Percentiles rank a stretch among this genome's conserved stretches.
phyloP scores from a whole-genome alignment of 495 filamentous ascomycete species.

The Penicillium crystallinum region DNA sequence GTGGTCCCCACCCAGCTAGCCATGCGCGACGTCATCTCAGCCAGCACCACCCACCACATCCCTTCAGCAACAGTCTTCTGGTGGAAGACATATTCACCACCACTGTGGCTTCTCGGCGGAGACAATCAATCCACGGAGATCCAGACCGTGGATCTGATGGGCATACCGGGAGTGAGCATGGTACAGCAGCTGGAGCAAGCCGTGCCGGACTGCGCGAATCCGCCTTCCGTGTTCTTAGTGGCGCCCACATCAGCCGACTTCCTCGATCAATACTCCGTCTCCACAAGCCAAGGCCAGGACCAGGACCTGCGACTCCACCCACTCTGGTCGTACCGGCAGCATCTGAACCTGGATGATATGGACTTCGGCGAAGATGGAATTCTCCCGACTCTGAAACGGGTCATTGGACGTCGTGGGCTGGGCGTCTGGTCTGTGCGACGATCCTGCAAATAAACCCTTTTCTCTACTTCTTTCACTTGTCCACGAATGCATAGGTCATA shows the following conservation, averaged over 20 bases:
- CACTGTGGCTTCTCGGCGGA: slow-evolving; percentile 82
- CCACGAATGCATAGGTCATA: not conserved
- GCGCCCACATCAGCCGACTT: slow-evolving; percentile 67
- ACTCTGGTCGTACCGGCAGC: slow-evolving; percentile 67
- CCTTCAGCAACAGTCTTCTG: slow-evolving; percentile 68
- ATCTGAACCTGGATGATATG: slow-evolving; percentile 89
- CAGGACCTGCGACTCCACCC: slow-evolving; percentile 43
- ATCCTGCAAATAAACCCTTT: slow-evolving; percentile 12
- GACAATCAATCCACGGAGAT: slow-evolving; percentile 47
- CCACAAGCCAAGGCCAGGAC: not conserved
- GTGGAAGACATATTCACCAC: slow-evolving; percentile 98
- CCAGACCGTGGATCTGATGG: slow-evolving; percentile 78
- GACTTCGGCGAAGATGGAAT: slow-evolving; percentile 85
- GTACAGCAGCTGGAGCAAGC: slow-evolving; percentile 49
- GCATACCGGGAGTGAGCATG: slow-evolving; percentile 58
- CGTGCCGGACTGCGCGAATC: slow-evolving; percentile 50
- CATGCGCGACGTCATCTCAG: slow-evolving; percentile 35
- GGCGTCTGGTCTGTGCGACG: slow-evolving; percentile 65
- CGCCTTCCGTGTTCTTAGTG: slow-evolving; percentile 51
- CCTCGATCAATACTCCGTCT: slow-evolving; percentile 57
- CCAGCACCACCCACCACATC: slow-evolving; percentile 16
- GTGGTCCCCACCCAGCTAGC: slow-evolving; percentile 74
- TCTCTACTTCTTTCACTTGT: not conserved
- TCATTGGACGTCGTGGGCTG: slow-evolving; percentile 76
- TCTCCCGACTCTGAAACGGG: slow-evolving; percentile 62